These are phyloP conservation scores for Zoysia japonica DNA, from an alignment of 176 grass and related monocot genomes.

Conservation along the genomic window DNA sequence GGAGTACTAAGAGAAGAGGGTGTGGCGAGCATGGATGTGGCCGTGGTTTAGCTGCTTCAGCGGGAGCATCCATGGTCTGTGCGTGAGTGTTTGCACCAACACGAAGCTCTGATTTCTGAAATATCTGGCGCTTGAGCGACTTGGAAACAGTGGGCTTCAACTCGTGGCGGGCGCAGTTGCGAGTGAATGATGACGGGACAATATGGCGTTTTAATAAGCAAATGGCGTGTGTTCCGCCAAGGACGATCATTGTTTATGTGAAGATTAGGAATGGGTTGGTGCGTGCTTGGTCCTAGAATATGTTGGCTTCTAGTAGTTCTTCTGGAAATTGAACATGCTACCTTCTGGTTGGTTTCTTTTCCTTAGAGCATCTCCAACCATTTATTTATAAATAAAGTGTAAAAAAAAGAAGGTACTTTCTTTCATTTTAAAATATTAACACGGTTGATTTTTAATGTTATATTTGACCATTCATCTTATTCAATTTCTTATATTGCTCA, in stretches of 20 bases:
- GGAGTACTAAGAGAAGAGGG: background rate
- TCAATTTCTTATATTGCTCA: too few species aligned
- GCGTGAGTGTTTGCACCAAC: background rate
- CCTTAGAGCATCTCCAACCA: too few species aligned
- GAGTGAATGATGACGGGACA: background rate
- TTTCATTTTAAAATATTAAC: too few species aligned
- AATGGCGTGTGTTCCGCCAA: background rate
- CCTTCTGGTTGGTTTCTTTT: background rate
- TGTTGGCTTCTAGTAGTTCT: conserved; percentile 21
- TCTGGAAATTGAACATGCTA: background rate
- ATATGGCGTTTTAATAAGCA: conserved; percentile 19
- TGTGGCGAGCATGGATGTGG: background rate
- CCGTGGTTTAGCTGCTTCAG: background rate
- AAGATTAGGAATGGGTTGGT: conserved; percentile 12
- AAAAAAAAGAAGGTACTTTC: too few species aligned
- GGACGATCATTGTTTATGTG: background rate
- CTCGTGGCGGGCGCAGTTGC: background rate
- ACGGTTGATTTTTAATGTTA: too few species aligned
- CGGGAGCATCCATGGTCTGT: background rate
- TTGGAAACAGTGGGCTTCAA: background rate
- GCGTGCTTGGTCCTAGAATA: conserved; percentile 7
- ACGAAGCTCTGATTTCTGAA: background rate
- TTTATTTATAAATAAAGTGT: too few species aligned
- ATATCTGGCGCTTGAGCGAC: background rate
- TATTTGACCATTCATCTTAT: too few species aligned